Evolutionary conservation across 768 basidiomycete species (phyloP).

Genomic region (Tricholoma furcatifolium): DNA sequence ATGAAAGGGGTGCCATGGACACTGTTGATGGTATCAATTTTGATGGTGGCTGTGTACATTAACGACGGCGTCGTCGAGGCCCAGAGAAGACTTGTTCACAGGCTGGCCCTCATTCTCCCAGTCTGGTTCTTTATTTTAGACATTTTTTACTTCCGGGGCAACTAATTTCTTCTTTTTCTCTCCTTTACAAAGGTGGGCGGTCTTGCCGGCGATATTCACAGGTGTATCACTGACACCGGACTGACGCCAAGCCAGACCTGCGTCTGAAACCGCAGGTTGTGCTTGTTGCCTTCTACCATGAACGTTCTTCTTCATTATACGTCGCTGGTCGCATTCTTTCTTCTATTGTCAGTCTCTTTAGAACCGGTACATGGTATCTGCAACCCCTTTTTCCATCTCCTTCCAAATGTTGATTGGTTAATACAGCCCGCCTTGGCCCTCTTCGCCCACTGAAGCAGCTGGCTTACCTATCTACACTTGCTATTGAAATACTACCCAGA

Average conservation of each 20-base stretch:
- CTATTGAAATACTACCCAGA: slow-evolving; percentile 60
- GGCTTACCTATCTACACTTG: slow-evolving; percentile 46
- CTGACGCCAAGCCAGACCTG: slow-evolving; percentile 22
- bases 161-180: slow-evolving; percentile 1
- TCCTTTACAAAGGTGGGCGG: slow-evolving; percentile 13
- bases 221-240: not conserved
- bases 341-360: slow-evolving; percentile 33
- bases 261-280: slow-evolving; percentile 24
- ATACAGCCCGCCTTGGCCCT: slow-evolving; percentile 46
- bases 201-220: slow-evolving; percentile 8
- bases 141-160: not conserved
- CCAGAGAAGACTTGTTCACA: too few species aligned
- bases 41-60: too few species aligned
- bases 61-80: too few species aligned
- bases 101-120: too few species aligned
- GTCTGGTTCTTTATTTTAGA: not conserved
- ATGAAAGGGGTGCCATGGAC: too few species aligned
- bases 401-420: slow-evolving; percentile 1
- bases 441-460: slow-evolving; percentile 48
- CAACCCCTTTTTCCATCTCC: slow-evolving; percentile 1
- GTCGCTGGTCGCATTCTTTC: slow-evolving; percentile 45
- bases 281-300: slow-evolving; percentile 31
- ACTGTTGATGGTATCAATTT: too few species aligned
- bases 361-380: slow-evolving; percentile 28
- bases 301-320: slow-evolving; percentile 27